A percentile compares a stretch with the other conserved stretches of the same genome.
Conservation (phyloP, 2,329 filamentous ascomycete species). For the Periconia macrospinosa region DNA sequence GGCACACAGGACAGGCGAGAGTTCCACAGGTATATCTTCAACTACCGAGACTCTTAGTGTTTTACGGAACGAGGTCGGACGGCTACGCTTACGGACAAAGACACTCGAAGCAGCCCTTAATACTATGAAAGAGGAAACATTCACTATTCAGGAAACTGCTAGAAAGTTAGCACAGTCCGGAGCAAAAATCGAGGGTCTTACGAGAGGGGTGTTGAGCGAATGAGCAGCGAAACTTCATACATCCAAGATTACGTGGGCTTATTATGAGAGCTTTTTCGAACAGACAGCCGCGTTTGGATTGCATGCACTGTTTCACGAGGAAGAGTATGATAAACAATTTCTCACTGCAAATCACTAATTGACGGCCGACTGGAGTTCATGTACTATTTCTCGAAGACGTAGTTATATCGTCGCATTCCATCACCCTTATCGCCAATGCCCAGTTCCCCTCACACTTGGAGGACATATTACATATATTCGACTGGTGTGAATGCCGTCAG, state of each 20-base stretch:
- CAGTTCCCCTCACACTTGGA: too few species aligned
- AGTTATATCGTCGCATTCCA: neutral
- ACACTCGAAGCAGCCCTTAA: constrained; percentile 28
- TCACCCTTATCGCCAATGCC: too few species aligned
- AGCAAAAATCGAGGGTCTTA: constrained; percentile 25
- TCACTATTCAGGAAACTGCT: constrained; percentile 30
- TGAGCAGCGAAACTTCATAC: neutral
- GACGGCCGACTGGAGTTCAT: neutral
- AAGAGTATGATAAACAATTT: too few species aligned
- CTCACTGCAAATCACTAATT: too few species aligned
- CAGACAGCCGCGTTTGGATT: neutral
- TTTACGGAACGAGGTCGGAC: constrained; percentile 31
- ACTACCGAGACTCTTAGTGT: constrained; percentile 33
- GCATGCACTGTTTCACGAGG: neutral
- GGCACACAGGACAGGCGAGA: constrained; percentile 1
- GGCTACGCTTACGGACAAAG: constrained; percentile 32
- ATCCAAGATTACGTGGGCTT: neutral
- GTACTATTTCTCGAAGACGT: neutral
- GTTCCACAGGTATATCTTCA: constrained; percentile 4
- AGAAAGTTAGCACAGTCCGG: constrained; percentile 28
- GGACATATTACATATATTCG: too few species aligned
- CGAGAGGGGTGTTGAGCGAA: constrained; percentile 7
- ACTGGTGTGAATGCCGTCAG: too few species aligned
- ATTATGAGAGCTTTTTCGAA: neutral
- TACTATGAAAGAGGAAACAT: constrained; percentile 30